These are phyloP conservation scores for Wilcoxina mikolae DNA, from an alignment of 495 filamentous ascomycete species.

Conservation along the genomic window DNA sequence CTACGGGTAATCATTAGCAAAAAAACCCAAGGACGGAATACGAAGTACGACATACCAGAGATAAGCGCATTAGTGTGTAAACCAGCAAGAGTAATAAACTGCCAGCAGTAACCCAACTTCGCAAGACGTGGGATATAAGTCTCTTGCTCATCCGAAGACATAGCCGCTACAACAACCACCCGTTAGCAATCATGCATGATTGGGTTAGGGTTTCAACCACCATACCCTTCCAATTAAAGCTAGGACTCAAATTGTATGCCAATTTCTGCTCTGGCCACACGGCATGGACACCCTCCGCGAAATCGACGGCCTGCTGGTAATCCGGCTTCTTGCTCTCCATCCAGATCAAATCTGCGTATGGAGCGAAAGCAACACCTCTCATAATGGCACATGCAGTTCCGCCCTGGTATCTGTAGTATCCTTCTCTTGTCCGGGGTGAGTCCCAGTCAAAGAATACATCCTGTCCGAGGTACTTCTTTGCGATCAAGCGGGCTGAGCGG, in stretches of 20 bases:
- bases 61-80: constrained; percentile 90
- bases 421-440: constrained; percentile 73
- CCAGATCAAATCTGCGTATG: constrained; percentile 92
- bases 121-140: constrained; percentile 90
- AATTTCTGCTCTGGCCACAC: constrained; percentile 96
- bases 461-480: constrained; percentile 62
- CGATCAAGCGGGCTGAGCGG: constrained; percentile 64
- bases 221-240: constrained; percentile 87
- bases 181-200: background rate
- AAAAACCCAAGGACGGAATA: background rate
- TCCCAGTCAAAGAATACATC: constrained; percentile 94
- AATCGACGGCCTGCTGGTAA: constrained; percentile 81
- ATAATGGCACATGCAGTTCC: constrained; percentile 87
- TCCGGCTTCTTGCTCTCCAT: constrained; percentile 98
- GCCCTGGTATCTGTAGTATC: constrained; percentile 82
- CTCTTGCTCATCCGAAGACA: constrained; percentile 83
- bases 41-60: constrained; percentile 30
- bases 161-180: constrained; percentile 60
- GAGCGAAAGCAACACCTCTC: constrained; percentile 80
- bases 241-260: constrained; percentile 92
- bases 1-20: constrained; percentile 19
- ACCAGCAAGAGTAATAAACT: constrained; percentile 98
- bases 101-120: constrained; percentile 89
- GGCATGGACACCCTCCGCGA: constrained; percentile 84
- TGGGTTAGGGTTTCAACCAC: background rate